Percentiles rank a stretch among this genome's conserved stretches.
Evolutionary conservation across 306 rosid genomes (phyloP).

Genomic region (Castanea crenata): DNA sequence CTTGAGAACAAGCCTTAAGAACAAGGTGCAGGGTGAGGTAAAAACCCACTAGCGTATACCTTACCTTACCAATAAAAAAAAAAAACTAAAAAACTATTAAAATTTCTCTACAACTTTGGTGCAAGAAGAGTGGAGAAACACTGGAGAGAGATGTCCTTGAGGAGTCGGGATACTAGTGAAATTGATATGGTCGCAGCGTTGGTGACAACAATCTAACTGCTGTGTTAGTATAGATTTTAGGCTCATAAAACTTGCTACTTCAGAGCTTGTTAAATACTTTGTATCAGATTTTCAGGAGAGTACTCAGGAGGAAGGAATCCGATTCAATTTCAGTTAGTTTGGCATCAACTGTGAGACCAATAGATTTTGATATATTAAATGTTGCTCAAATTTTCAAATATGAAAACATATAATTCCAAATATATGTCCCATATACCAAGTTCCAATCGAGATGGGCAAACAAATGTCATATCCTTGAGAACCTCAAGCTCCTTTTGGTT

Average conservation of each 20-base stretch:
- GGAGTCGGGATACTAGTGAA: background rate
- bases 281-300: background rate
- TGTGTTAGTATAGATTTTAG: background rate
- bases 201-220: background rate
- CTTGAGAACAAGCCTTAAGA: background rate
- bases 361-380: background rate
- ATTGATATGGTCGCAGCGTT: background rate
- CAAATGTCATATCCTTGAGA: background rate
- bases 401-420: background rate
- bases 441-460: background rate
- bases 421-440: background rate
- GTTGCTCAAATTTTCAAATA: background rate
- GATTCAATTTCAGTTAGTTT: background rate
- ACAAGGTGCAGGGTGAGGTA: background rate
- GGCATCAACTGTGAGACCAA: background rate
- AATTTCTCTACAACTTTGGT: background rate
- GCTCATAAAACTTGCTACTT: background rate
- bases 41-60: background rate
- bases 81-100: background rate
- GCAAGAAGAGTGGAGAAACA: background rate
- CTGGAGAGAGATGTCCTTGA: background rate
- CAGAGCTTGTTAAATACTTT: background rate
- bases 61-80: background rate
- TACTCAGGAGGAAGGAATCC: background rate
- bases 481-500: background rate